Conservation (phyloP, 371 early-diverging fungal species). For the Mucor lusitanicus region DNA sequence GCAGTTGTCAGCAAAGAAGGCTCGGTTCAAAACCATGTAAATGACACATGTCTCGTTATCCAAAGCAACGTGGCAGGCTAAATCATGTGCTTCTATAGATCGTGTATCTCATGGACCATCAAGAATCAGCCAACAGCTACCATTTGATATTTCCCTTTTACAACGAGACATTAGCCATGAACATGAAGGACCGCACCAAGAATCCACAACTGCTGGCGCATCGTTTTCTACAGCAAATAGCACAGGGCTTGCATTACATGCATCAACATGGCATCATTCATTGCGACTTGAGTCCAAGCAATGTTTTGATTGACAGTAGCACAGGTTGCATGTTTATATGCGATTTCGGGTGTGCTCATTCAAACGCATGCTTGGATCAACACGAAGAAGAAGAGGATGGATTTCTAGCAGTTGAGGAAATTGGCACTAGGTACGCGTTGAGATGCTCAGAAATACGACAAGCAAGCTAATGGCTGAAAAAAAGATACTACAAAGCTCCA, state of each 20-base stretch:
- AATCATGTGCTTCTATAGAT: slow-evolving; percentile 14
- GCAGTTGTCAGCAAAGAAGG: slow-evolving; percentile 14
- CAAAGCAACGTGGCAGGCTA: not conserved
- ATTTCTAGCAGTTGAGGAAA: slow-evolving; percentile 21
- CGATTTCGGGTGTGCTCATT: slow-evolving; percentile 82
- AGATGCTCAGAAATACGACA: no score
- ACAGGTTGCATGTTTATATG: slow-evolving; percentile 65
- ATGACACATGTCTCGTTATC: not conserved
- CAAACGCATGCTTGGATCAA: not conserved
- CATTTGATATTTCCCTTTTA: slow-evolving; percentile 38
- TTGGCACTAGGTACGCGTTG: slow-evolving; percentile 41
- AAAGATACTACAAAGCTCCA: slow-evolving; percentile 49
- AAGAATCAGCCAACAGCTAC: slow-evolving; percentile 15
- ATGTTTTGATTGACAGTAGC: slow-evolving; percentile 57
- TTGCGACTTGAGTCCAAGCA: slow-evolving; percentile 76
- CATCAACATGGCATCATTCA: slow-evolving; percentile 68
- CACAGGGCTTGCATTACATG: slow-evolving; percentile 61
- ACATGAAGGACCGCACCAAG: not conserved
- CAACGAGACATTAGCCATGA: slow-evolving; percentile 17
- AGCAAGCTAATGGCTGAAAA: not conserved
- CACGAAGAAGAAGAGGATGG: slow-evolving; percentile 5
- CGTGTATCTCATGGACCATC: slow-evolving; percentile 28
- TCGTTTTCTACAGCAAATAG: slow-evolving; percentile 44
- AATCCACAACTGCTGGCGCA: slow-evolving; percentile 16
- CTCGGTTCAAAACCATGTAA: slow-evolving; percentile 35